A percentile compares a stretch with the other conserved stretches of the same genome.
These are phyloP conservation scores for Talaromyces albobiverticillius DNA, from an alignment of 2,329 filamentous ascomycete genomes.

Conservation along the genomic window DNA sequence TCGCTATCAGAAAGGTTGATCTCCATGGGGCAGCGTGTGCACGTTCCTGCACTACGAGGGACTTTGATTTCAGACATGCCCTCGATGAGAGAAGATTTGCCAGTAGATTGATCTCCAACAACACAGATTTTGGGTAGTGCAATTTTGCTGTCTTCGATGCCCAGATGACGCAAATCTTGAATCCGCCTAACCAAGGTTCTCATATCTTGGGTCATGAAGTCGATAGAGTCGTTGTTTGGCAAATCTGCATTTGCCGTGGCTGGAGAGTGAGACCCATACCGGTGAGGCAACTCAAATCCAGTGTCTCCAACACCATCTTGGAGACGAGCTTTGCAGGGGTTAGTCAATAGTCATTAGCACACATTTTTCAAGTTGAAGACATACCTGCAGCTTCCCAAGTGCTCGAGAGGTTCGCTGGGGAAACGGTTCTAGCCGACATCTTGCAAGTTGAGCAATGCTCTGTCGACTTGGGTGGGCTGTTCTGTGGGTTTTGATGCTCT, in stretches of 20 bases:
- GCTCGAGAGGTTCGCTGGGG: no score
- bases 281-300: not conserved
- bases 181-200: constrained; percentile 39
- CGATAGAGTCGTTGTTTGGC: constrained; percentile 21
- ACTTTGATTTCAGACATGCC: constrained; percentile 67
- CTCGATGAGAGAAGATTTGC: constrained; percentile 69
- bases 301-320: not conserved
- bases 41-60: constrained; percentile 68
- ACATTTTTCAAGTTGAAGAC: not conserved
- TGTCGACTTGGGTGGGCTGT: no score
- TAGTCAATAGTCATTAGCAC: not conserved
- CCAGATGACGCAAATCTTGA: constrained; percentile 65
- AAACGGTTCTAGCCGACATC: no score
- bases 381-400: constrained; percentile 1
- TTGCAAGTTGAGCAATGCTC: no score
- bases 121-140: constrained; percentile 76
- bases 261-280: not conserved
- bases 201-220: constrained; percentile 31
- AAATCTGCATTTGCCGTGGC: not conserved
- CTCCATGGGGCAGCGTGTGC: constrained; percentile 76
- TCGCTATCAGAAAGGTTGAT: constrained; percentile 65
- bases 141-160: constrained; percentile 65
- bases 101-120: constrained; percentile 79
- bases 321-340: not conserved
- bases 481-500: no score